Evolutionary conservation across 75 land plant genomes (phyloP).

Genomic region (Picea sitchensis): DNA sequence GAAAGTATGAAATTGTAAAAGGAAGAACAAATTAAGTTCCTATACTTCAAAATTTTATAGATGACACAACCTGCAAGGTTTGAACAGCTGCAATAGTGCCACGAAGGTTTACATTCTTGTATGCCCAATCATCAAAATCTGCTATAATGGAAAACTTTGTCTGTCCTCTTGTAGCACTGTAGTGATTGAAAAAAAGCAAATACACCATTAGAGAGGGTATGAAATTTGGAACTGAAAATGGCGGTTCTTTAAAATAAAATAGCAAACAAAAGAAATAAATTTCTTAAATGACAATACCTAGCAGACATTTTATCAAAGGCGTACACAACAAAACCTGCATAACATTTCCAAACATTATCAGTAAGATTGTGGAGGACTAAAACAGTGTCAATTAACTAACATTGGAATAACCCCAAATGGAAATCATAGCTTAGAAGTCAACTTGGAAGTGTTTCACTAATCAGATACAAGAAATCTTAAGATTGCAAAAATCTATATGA

Average conservation of each 20-base stretch:
- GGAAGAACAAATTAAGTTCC: background rate
- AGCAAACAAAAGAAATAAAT: background rate
- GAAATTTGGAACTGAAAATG: background rate
- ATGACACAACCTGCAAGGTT: slow-evolving; percentile 5
- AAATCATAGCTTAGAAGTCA: background rate
- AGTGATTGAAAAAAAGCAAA: slow-evolving; percentile 4
- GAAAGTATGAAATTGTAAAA: background rate
- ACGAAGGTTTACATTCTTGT: slow-evolving; percentile 10
- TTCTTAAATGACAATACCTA: slow-evolving; percentile 10
- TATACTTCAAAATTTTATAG: background rate
- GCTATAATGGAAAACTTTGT: slow-evolving; percentile 10
- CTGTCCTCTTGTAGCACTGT: slow-evolving; percentile 46
- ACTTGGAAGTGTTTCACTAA: background rate
- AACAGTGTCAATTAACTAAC: background rate
- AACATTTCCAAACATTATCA: slow-evolving; percentile 4
- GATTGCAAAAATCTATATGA: background rate
- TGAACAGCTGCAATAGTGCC: slow-evolving; percentile 14
- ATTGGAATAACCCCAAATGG: background rate
- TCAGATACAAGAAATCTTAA: background rate
- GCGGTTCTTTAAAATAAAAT: background rate
- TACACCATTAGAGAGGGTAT: slow-evolving; percentile 4
- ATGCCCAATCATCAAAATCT: slow-evolving; percentile 11
- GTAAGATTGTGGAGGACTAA: slow-evolving; percentile 1
- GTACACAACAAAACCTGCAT: slow-evolving; percentile 24
- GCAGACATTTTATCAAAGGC: slow-evolving; percentile 18